Evolutionary conservation across 108 stramenopile genomes (phyloP).

Genomic region (Nitzschia sp.): DNA sequence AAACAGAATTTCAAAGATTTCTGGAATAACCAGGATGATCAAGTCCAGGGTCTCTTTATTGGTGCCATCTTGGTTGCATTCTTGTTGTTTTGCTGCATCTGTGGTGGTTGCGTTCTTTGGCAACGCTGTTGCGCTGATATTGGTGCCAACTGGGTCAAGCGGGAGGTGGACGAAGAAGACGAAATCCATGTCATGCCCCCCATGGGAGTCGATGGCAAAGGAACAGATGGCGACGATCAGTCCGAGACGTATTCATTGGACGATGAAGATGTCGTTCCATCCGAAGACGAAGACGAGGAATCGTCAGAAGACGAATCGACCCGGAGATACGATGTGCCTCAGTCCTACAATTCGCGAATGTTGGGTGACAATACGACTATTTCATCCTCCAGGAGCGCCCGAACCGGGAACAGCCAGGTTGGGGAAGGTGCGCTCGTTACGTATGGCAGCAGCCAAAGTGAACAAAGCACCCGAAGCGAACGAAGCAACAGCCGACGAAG

Average conservation of each 20-base stretch:
- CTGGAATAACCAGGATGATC: background rate
- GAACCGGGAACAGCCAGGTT: no score
- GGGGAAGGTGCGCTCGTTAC: no score
- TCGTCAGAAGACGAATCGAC: background rate
- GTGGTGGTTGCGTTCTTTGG: slow-evolving; percentile 8
- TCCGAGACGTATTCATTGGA: slow-evolving; percentile 15
- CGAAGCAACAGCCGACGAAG: no score
- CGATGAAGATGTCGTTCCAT: background rate
- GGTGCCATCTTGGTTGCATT: slow-evolving; percentile 1
- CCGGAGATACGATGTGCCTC: background rate
- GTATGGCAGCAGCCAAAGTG: no score
- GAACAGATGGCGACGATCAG: background rate
- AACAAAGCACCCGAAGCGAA: no score
- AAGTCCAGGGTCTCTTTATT: slow-evolving; percentile 9
- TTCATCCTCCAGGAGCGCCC: no score
- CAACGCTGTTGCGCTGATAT: slow-evolving; percentile 13
- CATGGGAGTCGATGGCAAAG: background rate
- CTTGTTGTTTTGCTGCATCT: slow-evolving; percentile 15
- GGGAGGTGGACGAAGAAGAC: background rate
- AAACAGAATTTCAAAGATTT: background rate
- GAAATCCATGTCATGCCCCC: slow-evolving; percentile 8
- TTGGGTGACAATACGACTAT: no score
- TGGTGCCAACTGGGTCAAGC: slow-evolving; percentile 1
- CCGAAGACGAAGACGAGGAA: background rate
- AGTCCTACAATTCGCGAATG: no score